phyloP scores from a whole-genome alignment of 2,329 filamentous ascomycete genomes.

The Pezicula carpinea region DNA sequence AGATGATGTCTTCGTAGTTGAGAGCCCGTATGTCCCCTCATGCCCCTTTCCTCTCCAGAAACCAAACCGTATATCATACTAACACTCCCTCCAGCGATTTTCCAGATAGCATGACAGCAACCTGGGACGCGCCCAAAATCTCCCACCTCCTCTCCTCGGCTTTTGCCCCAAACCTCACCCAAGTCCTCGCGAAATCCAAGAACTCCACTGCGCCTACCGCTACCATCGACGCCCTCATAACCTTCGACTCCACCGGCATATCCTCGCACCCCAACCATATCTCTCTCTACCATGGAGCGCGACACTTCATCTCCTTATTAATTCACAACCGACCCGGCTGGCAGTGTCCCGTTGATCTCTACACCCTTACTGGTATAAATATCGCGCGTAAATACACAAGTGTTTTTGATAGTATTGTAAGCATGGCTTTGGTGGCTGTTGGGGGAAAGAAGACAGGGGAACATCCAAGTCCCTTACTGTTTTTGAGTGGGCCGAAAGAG shows the following conservation, averaged over 20 bases:
- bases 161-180: conserved; percentile 63
- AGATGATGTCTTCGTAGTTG: conserved; percentile 81
- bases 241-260: conserved; percentile 80
- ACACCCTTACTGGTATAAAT: conserved; percentile 72
- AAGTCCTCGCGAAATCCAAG: conserved; percentile 20
- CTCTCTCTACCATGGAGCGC: conserved; percentile 78
- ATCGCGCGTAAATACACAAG: conserved; percentile 77
- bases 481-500: conserved; percentile 60
- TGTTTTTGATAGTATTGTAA: conserved; percentile 71
- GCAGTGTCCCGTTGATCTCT: conserved; percentile 73
- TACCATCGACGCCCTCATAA: conserved; percentile 60
- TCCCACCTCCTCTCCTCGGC: conserved; percentile 64
- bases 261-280: conserved; percentile 92
- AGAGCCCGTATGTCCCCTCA: conserved; percentile 56
- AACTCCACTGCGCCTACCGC: conserved; percentile 36
- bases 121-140: conserved; percentile 71
- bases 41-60: conserved; percentile 6
- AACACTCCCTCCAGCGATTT: conserved; percentile 50
- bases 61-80: conserved; percentile 5
- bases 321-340: conserved; percentile 60
- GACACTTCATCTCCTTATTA: conserved; percentile 64
- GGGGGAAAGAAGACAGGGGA: conserved; percentile 35
- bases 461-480: conserved; percentile 59
- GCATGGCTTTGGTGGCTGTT: conserved; percentile 54
- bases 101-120: conserved; percentile 80